Conservation (phyloP, 2,329 filamentous ascomycete species). For the Colletotrichum musicola region DNA sequence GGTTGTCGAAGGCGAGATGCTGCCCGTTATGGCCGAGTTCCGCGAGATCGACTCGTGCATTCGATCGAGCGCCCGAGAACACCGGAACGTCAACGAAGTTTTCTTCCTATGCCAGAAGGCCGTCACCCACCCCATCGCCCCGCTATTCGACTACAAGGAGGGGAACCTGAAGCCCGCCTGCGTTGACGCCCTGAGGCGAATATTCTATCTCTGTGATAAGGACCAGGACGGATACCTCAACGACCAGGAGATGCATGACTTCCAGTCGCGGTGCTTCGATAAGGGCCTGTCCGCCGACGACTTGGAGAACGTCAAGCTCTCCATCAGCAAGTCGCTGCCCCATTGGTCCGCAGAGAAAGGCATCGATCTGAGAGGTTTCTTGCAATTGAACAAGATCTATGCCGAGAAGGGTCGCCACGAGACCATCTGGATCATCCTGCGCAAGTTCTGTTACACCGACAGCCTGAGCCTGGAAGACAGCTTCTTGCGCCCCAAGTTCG, state of each 20-base stretch:
- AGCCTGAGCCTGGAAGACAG: conserved; percentile 91
- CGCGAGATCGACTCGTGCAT: conserved; percentile 99
- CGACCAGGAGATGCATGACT: conserved; percentile 90
- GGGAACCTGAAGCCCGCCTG: conserved; percentile 88
- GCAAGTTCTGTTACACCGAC: conserved; percentile 96
- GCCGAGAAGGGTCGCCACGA: conserved; percentile 98
- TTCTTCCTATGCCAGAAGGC: conserved; percentile 99
- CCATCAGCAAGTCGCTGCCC: conserved; percentile 78
- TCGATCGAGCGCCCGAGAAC: conserved; percentile 89
- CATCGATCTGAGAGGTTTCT: conserved; percentile 85
- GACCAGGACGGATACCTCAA: conserved; percentile 95
- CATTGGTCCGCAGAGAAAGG: conserved; percentile 75
- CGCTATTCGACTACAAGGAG: conserved; percentile 97
- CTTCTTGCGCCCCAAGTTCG: conserved; percentile 93
- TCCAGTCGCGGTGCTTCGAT: conserved; percentile 92
- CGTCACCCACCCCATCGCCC: conserved; percentile 95
- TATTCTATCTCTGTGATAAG: conserved; percentile 97
- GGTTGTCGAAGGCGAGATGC: conserved; percentile 95
- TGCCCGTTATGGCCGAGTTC: conserved; percentile 98
- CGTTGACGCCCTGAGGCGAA: conserved; percentile 84
- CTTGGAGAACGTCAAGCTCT: conserved; percentile 89
- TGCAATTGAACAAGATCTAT: conserved; percentile 94
- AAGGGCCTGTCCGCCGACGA: conserved; percentile 86
- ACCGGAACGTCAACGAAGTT: conserved; percentile 93
- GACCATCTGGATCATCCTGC: conserved; percentile 96